Evolutionary conservation across 352 stramenopile genomes (phyloP).

Genomic region (Pythium insidiosum): DNA sequence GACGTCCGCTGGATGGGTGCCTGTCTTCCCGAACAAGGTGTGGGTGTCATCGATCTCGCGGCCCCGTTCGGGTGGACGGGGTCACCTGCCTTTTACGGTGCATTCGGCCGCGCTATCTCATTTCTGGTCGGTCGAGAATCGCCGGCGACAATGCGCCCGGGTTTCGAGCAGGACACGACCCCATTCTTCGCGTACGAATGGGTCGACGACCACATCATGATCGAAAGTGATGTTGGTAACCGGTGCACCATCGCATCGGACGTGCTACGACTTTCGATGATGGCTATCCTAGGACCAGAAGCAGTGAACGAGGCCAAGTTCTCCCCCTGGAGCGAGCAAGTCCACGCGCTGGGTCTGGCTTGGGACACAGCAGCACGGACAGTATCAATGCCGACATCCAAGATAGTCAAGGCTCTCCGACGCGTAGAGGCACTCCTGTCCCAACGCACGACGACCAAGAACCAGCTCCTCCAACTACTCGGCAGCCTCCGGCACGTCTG

Average conservation of each 20-base stretch:
- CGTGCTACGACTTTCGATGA: conserved; percentile 6
- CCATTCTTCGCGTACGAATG: conserved; percentile 20
- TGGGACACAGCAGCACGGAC: conserved; percentile 9
- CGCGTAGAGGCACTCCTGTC: not conserved
- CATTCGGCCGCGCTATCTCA: no score
- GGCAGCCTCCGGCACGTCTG: conserved; percentile 17
- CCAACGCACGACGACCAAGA: not conserved
- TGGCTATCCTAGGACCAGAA: conserved; percentile 10
- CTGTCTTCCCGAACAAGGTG: no score
- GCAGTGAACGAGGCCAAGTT: conserved; percentile 24
- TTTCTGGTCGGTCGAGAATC: conserved; percentile 3
- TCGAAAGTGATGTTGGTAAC: conserved; percentile 6
- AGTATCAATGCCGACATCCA: conserved; percentile 12
- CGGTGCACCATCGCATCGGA: conserved; percentile 1
- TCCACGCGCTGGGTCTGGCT: conserved; percentile 8
- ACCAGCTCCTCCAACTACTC: conserved; percentile 10
- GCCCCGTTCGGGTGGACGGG: no score
- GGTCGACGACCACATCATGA: conserved; percentile 21
- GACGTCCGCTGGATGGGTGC: no score
- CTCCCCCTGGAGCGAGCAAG: conserved; percentile 4
- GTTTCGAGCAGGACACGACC: not conserved
- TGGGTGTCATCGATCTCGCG: no score
- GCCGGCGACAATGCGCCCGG: not conserved
- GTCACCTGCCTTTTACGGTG: no score
- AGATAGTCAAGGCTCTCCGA: conserved; percentile 9